Percentiles rank a stretch among this genome's conserved stretches.
These are phyloP conservation scores for Veloporphyrellus conicus DNA, from an alignment of 1,284 basidiomycete genomes.

Conservation along the genomic window DNA sequence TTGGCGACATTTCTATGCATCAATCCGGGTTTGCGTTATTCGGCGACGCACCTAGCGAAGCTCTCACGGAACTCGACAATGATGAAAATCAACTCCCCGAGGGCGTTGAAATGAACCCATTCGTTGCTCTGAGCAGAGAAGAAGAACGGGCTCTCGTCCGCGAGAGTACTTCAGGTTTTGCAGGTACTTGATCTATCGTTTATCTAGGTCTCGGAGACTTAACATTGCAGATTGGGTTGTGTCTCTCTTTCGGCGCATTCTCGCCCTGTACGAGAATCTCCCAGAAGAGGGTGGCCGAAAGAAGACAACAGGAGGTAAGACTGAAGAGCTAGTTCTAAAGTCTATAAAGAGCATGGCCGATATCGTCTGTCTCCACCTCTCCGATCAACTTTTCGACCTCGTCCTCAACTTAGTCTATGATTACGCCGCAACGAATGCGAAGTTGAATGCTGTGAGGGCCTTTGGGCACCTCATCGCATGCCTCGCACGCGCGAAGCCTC, in stretches of 20 bases:
- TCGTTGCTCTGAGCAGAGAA: constrained; percentile 51
- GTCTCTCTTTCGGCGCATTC: constrained; percentile 80
- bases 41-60: constrained; percentile 50
- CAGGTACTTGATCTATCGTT: constrained; percentile 45
- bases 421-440: constrained; percentile 82
- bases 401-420: constrained; percentile 83
- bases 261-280: constrained; percentile 87
- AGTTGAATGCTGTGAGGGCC: constrained; percentile 85
- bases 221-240: constrained; percentile 74
- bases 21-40: constrained; percentile 52
- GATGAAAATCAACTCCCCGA: constrained; percentile 47
- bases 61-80: constrained; percentile 51
- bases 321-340: constrained; percentile 80
- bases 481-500: constrained; percentile 76
- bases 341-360: constrained; percentile 82
- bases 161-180: constrained; percentile 77
- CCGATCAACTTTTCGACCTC: constrained; percentile 82
- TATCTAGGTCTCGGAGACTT: constrained; percentile 6
- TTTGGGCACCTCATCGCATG: constrained; percentile 88
- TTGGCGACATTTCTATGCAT: constrained; percentile 73
- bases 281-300: constrained; percentile 88
- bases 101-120: constrained; percentile 49
- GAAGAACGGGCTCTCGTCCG: constrained; percentile 74
- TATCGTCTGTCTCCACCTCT: constrained; percentile 83
- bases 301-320: constrained; percentile 80